Base-by-base conservation (phyloP, 768 basidiomycete species). In the Postia placenta region DNA sequence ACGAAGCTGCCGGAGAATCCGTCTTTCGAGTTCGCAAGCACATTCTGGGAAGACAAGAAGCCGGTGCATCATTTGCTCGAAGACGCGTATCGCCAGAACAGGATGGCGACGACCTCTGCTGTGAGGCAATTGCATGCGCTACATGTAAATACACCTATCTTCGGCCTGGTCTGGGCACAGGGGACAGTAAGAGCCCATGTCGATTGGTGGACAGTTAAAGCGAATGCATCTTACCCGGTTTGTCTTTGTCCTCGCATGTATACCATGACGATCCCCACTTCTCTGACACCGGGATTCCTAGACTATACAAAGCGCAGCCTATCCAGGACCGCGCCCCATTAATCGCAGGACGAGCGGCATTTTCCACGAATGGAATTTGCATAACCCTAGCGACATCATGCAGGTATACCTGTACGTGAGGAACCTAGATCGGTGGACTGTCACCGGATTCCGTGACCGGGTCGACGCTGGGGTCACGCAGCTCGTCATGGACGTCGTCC, bases 21-120 rank as follows among this genome's bases (percentile, higher is more conserved):
- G 1, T 67, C 70, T 9, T 79, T 80, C 55, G 78, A 80, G 60
- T 77, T 80, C 50, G 68, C 66, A 12, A 76, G 79, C 54, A 72
- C 73, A 48, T 63, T 80, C 43, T 79, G 75, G 75, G 78, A 81
- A 55, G 78, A 81, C 63, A 81, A 81, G 67, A 81, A 80, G 48
- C 74, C 76, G 0, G 64, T 69, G 11, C 74, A 79, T 39, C 56
- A 66, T 4, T 59, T 75, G 52, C 67, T 76, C 2, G 76, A 75
- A 39, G 72, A 75, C 48, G 79, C 80, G 1, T 78, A 78, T 56
- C 64, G 80, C 20, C 79, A 80, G 60, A 81, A 81, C 56, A 65
- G 80, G 23, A 78, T 81, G 66, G 65, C 78, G 1, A 78, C 76
- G 3, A 68, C 78, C 11, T 67, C 76, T 3, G 71, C 70, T 4